Evolutionary conservation across 2,329 filamentous ascomycete genomes (phyloP).

Genomic region (Apiospora pterosperma): DNA sequence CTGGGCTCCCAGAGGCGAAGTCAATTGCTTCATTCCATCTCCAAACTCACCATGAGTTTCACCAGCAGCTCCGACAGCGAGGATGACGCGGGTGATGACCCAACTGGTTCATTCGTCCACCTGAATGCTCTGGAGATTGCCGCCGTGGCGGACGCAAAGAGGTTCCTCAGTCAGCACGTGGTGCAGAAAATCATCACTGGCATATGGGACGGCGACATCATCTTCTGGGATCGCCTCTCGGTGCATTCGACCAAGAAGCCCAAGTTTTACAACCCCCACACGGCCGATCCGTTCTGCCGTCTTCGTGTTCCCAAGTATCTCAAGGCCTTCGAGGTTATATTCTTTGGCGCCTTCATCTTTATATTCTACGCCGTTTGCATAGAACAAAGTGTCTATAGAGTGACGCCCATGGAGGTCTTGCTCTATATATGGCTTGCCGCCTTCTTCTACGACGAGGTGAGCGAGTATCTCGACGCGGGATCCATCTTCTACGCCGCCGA

Average conservation of each 20-base stretch:
- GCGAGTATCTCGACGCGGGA: constrained; percentile 82
- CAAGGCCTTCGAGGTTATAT: constrained; percentile 68
- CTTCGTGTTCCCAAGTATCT: constrained; percentile 69
- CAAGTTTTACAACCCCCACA: constrained; percentile 58
- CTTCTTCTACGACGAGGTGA: constrained; percentile 84
- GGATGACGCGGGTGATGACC: constrained; percentile 53
- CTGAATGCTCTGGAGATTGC: constrained; percentile 82
- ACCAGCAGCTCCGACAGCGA: constrained; percentile 31
- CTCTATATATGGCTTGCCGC: constrained; percentile 85
- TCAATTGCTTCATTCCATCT: constrained; percentile 51
- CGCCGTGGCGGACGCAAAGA: constrained; percentile 66
- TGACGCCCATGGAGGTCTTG: constrained; percentile 67
- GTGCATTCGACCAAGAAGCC: constrained; percentile 63
- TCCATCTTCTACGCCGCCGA: constrained; percentile 82
- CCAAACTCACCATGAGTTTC: constrained; percentile 50
- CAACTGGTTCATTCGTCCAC: constrained; percentile 69
- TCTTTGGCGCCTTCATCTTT: constrained; percentile 66
- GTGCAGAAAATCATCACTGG: constrained; percentile 71
- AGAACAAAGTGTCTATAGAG: constrained; percentile 60
- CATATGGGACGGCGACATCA: constrained; percentile 71
- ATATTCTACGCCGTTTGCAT: constrained; percentile 87
- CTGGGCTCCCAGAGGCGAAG: constrained; percentile 44
- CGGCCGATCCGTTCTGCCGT: constrained; percentile 63
- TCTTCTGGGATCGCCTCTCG: constrained; percentile 69
- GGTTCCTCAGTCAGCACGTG: constrained; percentile 65